Base-by-base conservation (phyloP, 495 filamentous ascomycete species). In the Aspergillus bertholletiae region DNA sequence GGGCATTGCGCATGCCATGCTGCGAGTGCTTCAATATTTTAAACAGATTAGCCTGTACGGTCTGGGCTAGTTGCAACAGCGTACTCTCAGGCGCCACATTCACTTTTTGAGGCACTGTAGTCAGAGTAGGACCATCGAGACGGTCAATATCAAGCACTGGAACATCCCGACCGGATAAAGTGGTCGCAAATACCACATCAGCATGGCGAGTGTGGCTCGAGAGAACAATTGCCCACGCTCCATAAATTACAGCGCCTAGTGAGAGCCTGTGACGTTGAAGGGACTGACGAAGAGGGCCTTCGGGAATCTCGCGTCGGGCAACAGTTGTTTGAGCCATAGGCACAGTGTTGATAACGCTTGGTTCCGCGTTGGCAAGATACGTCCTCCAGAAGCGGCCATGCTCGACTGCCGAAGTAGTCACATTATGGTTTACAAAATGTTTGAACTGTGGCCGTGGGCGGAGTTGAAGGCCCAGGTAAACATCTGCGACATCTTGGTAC, bases 71-170 rank as follows among this genome's bases (percentile, higher is more conserved):
- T 18, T 54, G 37, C 13, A 54, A n/a, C 44, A 46, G 20, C 5
- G 44, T 23, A 7, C 11, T 6, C 18, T 26, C 44, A 1, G 44
- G 20, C 5, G 7, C 18, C 11, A 46, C n/a, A 2, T 5, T 7
- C 5, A 46, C 44, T 6, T 8, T 21, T 1, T 23, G n/a, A 21
- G 71, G 69, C 26, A 73, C 60, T 0, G 71, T 73, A 2, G 75
- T 69, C n/a, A 80, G 50, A 0, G 72, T 74, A 8, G 76, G 76
- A 8, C 71, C 76, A 28, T 70, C 58, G 15, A 80, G 60, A 9
- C 69, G 49, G 2, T 63, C 67, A 9, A 80, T 70, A 18, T 66
- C 71, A 9, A 65, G 46, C 11, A 74, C 56, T 5, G 73, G 61
- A 20, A 67, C 60, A 41, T 74, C 66, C 18, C 76, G 62, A 4